Base-by-base conservation (phyloP, 2,329 filamentous ascomycete species). In the Aureobasidium sp. region DNA sequence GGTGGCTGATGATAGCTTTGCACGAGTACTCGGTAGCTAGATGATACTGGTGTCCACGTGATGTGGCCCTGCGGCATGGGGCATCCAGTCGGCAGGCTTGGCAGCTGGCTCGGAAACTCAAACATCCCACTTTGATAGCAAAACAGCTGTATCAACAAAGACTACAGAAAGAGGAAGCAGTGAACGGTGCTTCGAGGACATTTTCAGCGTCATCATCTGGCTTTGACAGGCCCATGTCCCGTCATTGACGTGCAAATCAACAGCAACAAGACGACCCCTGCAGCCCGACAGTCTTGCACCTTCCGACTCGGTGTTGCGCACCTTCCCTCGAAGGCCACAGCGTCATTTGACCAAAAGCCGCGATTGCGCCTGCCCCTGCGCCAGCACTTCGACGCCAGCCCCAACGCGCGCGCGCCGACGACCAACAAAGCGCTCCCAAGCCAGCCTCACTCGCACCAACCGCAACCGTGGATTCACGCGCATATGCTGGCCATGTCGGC, bases 381-480 rank as follows among this genome's bases (percentile, higher is more conserved):
- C 35, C 47, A 21, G 7, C 43, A 46, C 43, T 45, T 17, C 19
- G 23, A 27, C 4, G 8, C 35, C 15, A 29, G 1, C 33, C 19
- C 47, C 11, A n/a, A 31, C 33, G 23, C 43, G 19, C 21, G 9
- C 35, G 25, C 23, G 23, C 50, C 50, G 15, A 15, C 25, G 5
- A 15, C 23, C 51, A 23, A 33, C 51, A n/a, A 9, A 46, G 15
- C 37, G 11, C 19, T 33, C 19, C 17, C 31, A 9, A 31, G 21
- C 1, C n/a, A n/a, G n/a, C 25, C 23, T 23, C 19, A 6, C 37
- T 9, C 17, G 5, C n/a, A 27, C 23, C 25, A 31, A 55, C 51
- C 51, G 51, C 53, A 46, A 46, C n/a, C 38, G 53, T 57, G 53
- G 53, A 57, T 45, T 46, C 38, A 21, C 53, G 42, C 53, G 53